Evolutionary conservation across 768 basidiomycete species (phyloP), one percentile per base, ranked within the genome.

Genomic region (Kwoniella pini): DNA sequence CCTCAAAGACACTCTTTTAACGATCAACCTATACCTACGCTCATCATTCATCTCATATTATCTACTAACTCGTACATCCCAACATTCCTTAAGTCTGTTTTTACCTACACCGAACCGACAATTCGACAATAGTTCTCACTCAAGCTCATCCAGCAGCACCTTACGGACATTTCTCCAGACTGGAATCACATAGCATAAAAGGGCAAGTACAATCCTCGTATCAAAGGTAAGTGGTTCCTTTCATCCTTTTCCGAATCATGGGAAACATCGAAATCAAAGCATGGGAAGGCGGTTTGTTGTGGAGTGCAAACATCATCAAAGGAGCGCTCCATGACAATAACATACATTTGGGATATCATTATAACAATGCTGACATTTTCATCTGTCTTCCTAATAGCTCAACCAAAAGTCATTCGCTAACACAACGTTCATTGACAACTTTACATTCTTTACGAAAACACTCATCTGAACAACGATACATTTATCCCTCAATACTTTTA

Each of bases 1-100:
- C 54, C 36, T 38, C 42, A 43, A 54, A 55, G 54, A 44, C 54
- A 44, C 42, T 55, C 54, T 31, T 53, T 39, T 26, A n/a, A 36
- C 49, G 10, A 21, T n/a, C 26, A 31, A 51, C 49, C 51, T 53
- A 33, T 22, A 26, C 15, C 27, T 26, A 26, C 26, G 11, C 2
- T 27, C 53, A 27, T 30, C 15, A 11, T 28, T 43, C 40, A 15
- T 39, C 24, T 39, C 15, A 54, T 13, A 10, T 17, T 42, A 9
- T 42, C n/a, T 42, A 42, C 19, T 17, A 42, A 5, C n/a, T 36
- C 40, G 5, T 42, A 10, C n/a, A 19, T 11, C 5, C 40, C 40
- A 13, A 5, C 40, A 42, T 17, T 19, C 9, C 11, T 6, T 9
- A 5, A 42, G 40, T 7, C 33, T 36, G 7, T 36, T 15, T 36